A percentile compares a stretch with the other conserved stretches of the same genome.
These are phyloP conservation scores for Colletotrichum abscissum DNA, from an alignment of 2,329 filamentous ascomycete species.

Conservation along the genomic window DNA sequence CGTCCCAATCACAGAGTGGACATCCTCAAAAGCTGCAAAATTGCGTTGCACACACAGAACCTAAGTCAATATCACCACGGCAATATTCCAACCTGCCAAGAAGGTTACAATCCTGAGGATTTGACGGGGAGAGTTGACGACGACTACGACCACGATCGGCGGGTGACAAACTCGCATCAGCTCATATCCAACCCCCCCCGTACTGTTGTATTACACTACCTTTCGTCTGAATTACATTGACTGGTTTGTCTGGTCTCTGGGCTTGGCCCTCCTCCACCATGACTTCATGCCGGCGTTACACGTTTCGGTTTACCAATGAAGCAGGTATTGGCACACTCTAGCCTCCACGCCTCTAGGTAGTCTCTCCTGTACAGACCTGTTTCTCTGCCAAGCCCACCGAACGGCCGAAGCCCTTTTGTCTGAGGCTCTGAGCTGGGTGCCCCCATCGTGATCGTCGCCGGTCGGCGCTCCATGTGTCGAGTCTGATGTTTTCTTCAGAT, in stretches of 20 bases:
- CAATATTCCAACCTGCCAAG: not conserved
- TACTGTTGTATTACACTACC: not conserved
- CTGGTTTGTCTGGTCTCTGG: constrained; percentile 9
- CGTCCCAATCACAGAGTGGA: not conserved
- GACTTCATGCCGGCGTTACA: constrained; percentile 1
- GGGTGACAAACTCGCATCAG: not conserved
- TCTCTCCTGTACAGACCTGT: not conserved
- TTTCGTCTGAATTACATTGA: constrained; percentile 1
- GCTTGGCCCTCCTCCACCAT: not conserved
- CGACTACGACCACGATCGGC: not conserved
- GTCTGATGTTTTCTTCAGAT: constrained; percentile 24
- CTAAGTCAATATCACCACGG: not conserved
- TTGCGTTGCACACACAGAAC: not conserved
- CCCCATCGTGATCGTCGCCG: not conserved
- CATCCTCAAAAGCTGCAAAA: not conserved
- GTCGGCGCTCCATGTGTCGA: constrained; percentile 10
- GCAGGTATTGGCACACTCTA: not conserved
- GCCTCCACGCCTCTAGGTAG: too few species aligned
- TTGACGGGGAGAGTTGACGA: not conserved
- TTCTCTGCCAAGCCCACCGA: not conserved
- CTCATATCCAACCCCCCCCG: not conserved
- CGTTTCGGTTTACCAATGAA: constrained; percentile 14
- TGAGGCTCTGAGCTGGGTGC: not conserved
- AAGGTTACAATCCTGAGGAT: not conserved
- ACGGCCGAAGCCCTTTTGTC: not conserved